Evolutionary conservation across 495 filamentous ascomycete species (phyloP).

Genomic region (Neurospora sp.): DNA sequence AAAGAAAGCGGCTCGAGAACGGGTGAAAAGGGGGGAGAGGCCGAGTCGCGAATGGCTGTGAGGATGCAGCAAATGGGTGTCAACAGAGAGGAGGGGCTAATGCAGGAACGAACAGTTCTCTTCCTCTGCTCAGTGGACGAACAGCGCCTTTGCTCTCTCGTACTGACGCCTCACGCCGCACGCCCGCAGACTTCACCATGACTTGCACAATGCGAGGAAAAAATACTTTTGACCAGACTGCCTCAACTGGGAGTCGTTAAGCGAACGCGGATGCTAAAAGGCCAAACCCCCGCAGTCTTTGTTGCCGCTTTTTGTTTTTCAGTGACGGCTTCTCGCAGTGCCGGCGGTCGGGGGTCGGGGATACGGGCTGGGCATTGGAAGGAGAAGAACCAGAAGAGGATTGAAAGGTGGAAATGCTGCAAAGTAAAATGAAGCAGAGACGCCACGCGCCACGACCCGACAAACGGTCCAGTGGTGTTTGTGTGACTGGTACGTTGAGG

Average conservation of each 20-base stretch:
- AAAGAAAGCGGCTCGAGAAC: background rate
- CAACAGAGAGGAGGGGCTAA: background rate
- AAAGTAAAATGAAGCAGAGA: background rate
- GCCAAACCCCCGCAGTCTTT: background rate
- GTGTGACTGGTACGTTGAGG: background rate
- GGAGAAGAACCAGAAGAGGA: background rate
- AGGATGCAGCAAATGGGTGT: background rate
- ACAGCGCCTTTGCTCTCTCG: background rate
- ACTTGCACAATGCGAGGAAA: background rate
- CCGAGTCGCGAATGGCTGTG: background rate
- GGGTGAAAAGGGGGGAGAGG: background rate
- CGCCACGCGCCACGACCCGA: background rate
- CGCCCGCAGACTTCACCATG: background rate
- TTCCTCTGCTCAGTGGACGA: background rate
- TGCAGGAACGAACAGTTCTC: background rate
- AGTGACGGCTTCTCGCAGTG: background rate
- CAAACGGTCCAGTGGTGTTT: background rate
- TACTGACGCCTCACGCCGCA: background rate
- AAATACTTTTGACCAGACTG: background rate
- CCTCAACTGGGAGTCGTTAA: background rate
- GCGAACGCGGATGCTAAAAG: background rate
- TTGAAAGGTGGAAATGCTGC: background rate
- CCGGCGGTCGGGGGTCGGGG: background rate
- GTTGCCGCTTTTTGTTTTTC: background rate
- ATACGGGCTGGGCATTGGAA: background rate